Conservation (phyloP, 495 filamentous ascomycete species). For the Talaromyces ruber region DNA sequence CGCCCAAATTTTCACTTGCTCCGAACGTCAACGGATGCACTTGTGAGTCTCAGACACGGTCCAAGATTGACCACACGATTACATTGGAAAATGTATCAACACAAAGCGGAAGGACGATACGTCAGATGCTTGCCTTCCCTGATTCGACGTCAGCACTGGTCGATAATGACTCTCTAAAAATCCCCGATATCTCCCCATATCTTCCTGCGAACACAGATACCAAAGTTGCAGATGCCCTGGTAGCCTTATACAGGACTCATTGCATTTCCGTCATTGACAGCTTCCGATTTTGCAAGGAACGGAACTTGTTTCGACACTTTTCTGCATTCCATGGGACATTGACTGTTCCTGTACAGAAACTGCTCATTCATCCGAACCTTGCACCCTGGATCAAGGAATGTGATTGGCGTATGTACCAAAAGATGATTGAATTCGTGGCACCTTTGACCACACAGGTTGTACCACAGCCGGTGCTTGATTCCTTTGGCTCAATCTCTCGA, state of each 20-base stretch:
- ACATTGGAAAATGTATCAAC: conserved; percentile 35
- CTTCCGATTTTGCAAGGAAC: conserved; percentile 89
- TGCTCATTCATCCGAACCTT: conserved; percentile 72
- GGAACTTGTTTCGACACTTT: conserved; percentile 91
- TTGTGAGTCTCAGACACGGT: conserved; percentile 18
- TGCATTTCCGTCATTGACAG: conserved; percentile 92
- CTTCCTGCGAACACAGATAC: conserved; percentile 66
- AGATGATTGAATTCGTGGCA: conserved; percentile 86
- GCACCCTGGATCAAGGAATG: conserved; percentile 92
- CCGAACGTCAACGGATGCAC: conserved; percentile 16
- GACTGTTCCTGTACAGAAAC: conserved; percentile 94
- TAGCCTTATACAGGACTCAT: conserved; percentile 83
- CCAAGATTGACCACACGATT: conserved; percentile 17
- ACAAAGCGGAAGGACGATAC: conserved; percentile 46
- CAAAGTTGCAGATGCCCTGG: conserved; percentile 72
- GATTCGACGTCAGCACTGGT: conserved; percentile 41
- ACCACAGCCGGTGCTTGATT: conserved; percentile 72
- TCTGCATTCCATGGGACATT: conserved; percentile 91
- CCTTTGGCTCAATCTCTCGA: conserved; percentile 76
- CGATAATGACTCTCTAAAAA: conserved; percentile 57
- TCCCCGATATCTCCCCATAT: conserved; percentile 72
- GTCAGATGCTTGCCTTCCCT: conserved; percentile 59
- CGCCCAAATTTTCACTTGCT: conserved; percentile 21
- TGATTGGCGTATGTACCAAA: conserved; percentile 90
- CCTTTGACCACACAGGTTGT: conserved; percentile 81